Evolutionary conservation across 768 basidiomycete genomes (phyloP).

Genomic region (Lenzites betulinus): DNA sequence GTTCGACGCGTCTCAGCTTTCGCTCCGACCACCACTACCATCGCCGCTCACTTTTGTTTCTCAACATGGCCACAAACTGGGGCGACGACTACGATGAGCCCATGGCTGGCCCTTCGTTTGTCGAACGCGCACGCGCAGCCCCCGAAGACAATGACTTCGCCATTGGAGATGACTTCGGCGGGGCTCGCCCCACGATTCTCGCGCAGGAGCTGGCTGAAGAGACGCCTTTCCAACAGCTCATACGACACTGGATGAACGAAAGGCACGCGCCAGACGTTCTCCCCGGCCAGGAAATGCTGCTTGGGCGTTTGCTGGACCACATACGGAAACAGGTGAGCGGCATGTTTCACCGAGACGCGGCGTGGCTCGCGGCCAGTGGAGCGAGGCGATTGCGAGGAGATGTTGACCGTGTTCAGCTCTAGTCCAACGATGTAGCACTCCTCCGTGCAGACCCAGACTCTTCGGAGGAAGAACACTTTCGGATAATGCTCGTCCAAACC

Average conservation of each 20-base stretch:
- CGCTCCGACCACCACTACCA: not conserved
- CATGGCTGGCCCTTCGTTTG: constrained; percentile 31
- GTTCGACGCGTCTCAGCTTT: constrained; percentile 1
- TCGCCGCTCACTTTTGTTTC: not conserved
- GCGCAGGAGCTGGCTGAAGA: constrained; percentile 41
- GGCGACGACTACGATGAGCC: constrained; percentile 13
- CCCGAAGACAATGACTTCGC: constrained; percentile 39
- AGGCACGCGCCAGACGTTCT: constrained; percentile 80
- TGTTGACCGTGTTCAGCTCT: constrained; percentile 25
- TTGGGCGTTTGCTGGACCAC: constrained; percentile 70
- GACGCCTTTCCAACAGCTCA: constrained; percentile 68
- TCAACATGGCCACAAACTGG: constrained; percentile 7
- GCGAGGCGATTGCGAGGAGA: not conserved
- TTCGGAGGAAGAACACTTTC: constrained; percentile 90
- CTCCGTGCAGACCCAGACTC: constrained; percentile 80
- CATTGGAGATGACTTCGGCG: constrained; percentile 29
- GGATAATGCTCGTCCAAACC: constrained; percentile 91
- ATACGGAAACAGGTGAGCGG: constrained; percentile 75
- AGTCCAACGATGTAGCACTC: constrained; percentile 80
- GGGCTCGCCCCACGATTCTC: constrained; percentile 22
- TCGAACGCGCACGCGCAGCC: constrained; percentile 41
- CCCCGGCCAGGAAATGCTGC: constrained; percentile 67
- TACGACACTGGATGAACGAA: constrained; percentile 86
- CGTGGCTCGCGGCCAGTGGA: not conserved
- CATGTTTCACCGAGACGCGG: not conserved